Conservation (phyloP, 371 early-diverging fungal species). For the Apophysomyces variabilis region DNA sequence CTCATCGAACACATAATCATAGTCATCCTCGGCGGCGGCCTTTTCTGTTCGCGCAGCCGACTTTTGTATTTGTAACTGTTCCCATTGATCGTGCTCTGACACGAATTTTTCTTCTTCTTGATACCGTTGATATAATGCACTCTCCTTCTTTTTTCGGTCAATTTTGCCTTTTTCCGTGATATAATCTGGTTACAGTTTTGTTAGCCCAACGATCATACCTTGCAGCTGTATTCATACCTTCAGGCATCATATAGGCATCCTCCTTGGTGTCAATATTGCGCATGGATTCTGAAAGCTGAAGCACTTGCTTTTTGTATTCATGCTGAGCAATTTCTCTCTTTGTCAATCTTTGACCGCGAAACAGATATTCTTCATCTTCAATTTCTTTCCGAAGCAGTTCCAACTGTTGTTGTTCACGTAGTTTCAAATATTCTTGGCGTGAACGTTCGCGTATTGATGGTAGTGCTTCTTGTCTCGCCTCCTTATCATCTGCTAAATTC, state of each 20-base stretch:
- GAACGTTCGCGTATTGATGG: constrained; percentile 82
- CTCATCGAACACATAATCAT: constrained; percentile 95
- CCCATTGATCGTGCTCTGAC: constrained; percentile 96
- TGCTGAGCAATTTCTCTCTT: constrained; percentile 76
- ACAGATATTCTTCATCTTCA: constrained; percentile 88
- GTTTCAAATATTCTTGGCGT: constrained; percentile 88
- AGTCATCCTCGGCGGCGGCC: constrained; percentile 63
- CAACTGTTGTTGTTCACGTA: constrained; percentile 85
- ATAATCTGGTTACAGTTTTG: constrained; percentile 53
- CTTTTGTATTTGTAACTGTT: constrained; percentile 81
- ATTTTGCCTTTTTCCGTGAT: constrained; percentile 95
- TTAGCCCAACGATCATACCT: background rate
- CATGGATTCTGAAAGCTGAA: constrained; percentile 85
- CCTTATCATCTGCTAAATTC: constrained; percentile 82
- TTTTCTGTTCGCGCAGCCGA: constrained; percentile 53
- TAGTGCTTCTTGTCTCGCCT: constrained; percentile 64
- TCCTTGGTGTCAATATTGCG: constrained; percentile 75
- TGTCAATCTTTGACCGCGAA: constrained; percentile 77
- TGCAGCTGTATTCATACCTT: constrained; percentile 56
- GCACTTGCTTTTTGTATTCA: constrained; percentile 83
- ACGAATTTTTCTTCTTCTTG: constrained; percentile 81
- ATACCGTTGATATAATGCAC: constrained; percentile 87
- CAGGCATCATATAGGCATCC: constrained; percentile 94
- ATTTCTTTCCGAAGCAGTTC: constrained; percentile 78
- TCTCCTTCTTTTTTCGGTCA: constrained; percentile 90